Percentiles rank a stretch among this genome's conserved stretches.
These are phyloP conservation scores for Eimeria zaria DNA, from an alignment of 169 alveolate genomes.

Conservation along the genomic window DNA sequence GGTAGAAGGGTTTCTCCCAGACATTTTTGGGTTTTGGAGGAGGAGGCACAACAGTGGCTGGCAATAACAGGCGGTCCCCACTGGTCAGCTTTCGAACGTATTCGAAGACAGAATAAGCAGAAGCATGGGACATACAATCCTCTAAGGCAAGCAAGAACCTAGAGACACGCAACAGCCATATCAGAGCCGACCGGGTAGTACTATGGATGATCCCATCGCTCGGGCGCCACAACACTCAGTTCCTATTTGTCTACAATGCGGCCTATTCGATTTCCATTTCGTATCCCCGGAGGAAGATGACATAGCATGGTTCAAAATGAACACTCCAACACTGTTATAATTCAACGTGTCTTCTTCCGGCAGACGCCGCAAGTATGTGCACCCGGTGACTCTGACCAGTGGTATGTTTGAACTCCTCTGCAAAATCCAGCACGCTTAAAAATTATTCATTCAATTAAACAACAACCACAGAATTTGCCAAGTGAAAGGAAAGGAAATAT, in stretches of 20 bases:
- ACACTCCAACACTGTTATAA: neutral
- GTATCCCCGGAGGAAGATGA: neutral
- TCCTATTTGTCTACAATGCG: neutral
- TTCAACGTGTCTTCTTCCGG: neutral
- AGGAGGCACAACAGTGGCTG: neutral
- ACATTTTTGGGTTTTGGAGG: neutral
- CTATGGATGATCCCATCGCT: neutral
- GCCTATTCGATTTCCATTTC: neutral
- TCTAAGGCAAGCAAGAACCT: neutral
- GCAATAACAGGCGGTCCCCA: neutral
- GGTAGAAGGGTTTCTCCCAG: slow-evolving; percentile 1
- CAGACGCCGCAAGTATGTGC: neutral
- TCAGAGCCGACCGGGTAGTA: neutral
- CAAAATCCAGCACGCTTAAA: neutral
- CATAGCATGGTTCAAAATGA: neutral
- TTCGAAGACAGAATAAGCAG: neutral
- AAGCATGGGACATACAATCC: neutral
- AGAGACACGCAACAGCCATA: neutral
- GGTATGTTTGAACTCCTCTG: neutral
- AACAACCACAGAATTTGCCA: neutral
- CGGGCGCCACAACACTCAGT: neutral
- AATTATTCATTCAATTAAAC: neutral
- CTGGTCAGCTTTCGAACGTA: neutral
- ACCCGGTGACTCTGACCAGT: slow-evolving; percentile 5
- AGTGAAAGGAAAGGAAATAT: neutral